Evolutionary conservation across 2,329 filamentous ascomycete species (phyloP).

Genomic region (Pseudonectria buxi): DNA sequence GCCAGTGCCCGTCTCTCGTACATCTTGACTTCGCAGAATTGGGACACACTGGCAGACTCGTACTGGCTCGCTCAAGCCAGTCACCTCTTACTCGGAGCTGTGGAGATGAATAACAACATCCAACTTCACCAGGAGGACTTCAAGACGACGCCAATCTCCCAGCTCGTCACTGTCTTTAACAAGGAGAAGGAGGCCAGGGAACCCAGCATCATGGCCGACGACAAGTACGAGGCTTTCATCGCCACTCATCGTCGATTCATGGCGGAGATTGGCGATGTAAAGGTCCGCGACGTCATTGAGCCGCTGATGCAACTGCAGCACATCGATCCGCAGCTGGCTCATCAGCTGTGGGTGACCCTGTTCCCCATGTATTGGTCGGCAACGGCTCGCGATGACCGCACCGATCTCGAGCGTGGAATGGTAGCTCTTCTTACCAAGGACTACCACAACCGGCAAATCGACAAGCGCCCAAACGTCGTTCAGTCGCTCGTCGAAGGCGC

Average conservation of each 20-base stretch:
- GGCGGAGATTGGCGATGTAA: constrained; percentile 75
- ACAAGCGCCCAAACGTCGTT: constrained; percentile 91
- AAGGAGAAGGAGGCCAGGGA: constrained; percentile 67
- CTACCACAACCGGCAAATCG: constrained; percentile 88
- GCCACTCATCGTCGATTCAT: constrained; percentile 76
- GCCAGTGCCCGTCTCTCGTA: constrained; percentile 85
- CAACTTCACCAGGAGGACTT: constrained; percentile 82
- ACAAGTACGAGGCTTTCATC: constrained; percentile 75
- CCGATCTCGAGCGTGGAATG: constrained; percentile 84
- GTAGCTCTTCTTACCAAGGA: constrained; percentile 90
- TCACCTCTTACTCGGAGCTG: constrained; percentile 82
- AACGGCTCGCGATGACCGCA: constrained; percentile 77
- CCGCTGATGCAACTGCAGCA: constrained; percentile 91
- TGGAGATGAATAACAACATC: constrained; percentile 75
- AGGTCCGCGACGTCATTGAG: constrained; percentile 80
- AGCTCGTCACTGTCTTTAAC: constrained; percentile 65
- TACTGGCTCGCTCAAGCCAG: constrained; percentile 97
- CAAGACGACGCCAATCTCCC: constrained; percentile 65
- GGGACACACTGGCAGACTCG: constrained; percentile 89
- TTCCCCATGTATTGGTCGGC: constrained; percentile 95
- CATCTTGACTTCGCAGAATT: constrained; percentile 87
- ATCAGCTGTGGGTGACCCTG: constrained; percentile 82
- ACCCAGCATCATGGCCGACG: constrained; percentile 67
- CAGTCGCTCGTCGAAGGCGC: constrained; percentile 86
- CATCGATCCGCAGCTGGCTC: constrained; percentile 70